Conservation (phyloP, 179 eudicot species). For the Beta lomatogona region DNA sequence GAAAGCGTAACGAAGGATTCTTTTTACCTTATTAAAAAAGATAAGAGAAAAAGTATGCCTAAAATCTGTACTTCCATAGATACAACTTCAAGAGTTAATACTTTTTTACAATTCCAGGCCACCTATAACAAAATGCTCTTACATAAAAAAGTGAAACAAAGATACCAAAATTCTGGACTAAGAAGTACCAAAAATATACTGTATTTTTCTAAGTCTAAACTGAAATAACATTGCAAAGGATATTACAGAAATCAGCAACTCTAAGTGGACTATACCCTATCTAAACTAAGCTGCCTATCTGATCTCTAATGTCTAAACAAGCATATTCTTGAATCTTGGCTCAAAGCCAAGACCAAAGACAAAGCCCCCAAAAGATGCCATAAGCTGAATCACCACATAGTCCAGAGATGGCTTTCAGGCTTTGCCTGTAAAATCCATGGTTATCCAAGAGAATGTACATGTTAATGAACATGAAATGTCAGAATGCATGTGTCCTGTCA, state of each 20-base stretch:
- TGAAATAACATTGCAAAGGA: background rate
- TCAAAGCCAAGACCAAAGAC: background rate
- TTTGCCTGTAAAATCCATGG: background rate
- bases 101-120: background rate
- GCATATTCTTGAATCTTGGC: background rate
- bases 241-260: background rate
- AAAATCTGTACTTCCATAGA: background rate
- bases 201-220: background rate
- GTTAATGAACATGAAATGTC: background rate
- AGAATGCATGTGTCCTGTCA: background rate
- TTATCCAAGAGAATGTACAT: background rate
- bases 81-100: background rate
- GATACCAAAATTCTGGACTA: background rate
- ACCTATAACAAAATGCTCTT: background rate
- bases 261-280: slow-evolving; percentile 15
- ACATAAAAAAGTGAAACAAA: background rate
- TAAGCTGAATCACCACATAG: background rate
- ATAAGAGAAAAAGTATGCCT: no score
- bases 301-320: background rate
- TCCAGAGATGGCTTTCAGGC: background rate
- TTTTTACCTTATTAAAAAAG: no score
- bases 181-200: background rate
- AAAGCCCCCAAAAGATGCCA: background rate
- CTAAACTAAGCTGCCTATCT: slow-evolving; percentile 20
- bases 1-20: no score